Percentiles rank a stretch among this genome's conserved stretches.
These are phyloP conservation scores for Kodamaea alishanica DNA, from an alignment of 1,139 yeast genomes.

Conservation along the genomic window DNA sequence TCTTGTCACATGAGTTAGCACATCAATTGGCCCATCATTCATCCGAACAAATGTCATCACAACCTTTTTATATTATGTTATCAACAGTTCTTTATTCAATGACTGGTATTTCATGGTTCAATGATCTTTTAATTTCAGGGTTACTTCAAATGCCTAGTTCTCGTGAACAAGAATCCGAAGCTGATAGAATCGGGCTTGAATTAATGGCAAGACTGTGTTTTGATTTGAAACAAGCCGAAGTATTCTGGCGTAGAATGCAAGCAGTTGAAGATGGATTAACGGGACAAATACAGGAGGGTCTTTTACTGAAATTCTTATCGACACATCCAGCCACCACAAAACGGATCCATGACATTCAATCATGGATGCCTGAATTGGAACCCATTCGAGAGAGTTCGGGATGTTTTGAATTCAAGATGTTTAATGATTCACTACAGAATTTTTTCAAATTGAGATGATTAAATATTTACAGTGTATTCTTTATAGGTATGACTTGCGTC, in stretches of 20 bases:
- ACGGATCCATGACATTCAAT: slow-evolving; percentile 63
- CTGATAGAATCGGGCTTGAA: slow-evolving; percentile 90
- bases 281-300: slow-evolving; percentile 21
- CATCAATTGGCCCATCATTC: slow-evolving; percentile 93
- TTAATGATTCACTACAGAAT: slow-evolving; percentile 17
- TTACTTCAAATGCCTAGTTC: slow-evolving; percentile 77
- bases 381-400: slow-evolving; percentile 33
- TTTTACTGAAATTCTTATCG: slow-evolving; percentile 58
- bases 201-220: slow-evolving; percentile 89
- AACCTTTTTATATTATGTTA: slow-evolving; percentile 49
- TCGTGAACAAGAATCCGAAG: slow-evolving; percentile 92
- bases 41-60: slow-evolving; percentile 69
- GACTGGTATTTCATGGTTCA: slow-evolving; percentile 36
- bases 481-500: slow-evolving; percentile 5
- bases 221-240: slow-evolving; percentile 67
- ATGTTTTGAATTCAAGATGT: slow-evolving; percentile 29
- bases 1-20: slow-evolving; percentile 86
- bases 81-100: slow-evolving; percentile 43
- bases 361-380: slow-evolving; percentile 73
- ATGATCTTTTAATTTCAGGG: slow-evolving; percentile 54
- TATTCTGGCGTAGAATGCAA: slow-evolving; percentile 82
- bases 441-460: slow-evolving; percentile 15
- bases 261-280: slow-evolving; percentile 41
- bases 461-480: slow-evolving; percentile 11
- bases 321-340: slow-evolving; percentile 87